phyloP scores from a whole-genome alignment of 352 stramenopile genomes.

The Thalassiosira ordinaria region DNA sequence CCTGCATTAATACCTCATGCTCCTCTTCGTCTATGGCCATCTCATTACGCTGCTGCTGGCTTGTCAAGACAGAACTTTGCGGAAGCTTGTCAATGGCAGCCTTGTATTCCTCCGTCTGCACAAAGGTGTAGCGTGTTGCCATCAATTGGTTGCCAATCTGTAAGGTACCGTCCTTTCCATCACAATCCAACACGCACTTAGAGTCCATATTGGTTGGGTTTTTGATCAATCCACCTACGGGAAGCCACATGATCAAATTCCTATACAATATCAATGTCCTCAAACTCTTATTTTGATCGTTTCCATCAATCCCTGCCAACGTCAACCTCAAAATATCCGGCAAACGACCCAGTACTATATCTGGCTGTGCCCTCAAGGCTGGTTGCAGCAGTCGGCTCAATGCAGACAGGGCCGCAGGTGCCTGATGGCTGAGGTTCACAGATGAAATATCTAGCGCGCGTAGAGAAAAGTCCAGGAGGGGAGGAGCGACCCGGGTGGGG shows the following conservation, averaged over 20 bases:
- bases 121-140: conserved; percentile 43
- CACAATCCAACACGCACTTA: conserved; percentile 19
- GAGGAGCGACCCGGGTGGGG: conserved; percentile 60
- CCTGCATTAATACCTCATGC: conserved; percentile 57
- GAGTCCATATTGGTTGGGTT: conserved; percentile 8
- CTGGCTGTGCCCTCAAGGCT: conserved; percentile 57
- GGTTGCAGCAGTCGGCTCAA: conserved; percentile 72
- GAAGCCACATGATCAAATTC: conserved; percentile 84
- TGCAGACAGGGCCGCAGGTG: conserved; percentile 74
- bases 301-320: conserved; percentile 86
- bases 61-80: conserved; percentile 67
- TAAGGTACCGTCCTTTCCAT: conserved; percentile 47
- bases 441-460: conserved; percentile 78
- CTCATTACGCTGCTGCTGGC: conserved; percentile 23
- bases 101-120: conserved; percentile 60
- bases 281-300: conserved; percentile 86
- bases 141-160: conserved; percentile 60
- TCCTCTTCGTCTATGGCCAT: conserved; percentile 31
- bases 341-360: conserved; percentile 71
- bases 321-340: conserved; percentile 81
- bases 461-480: conserved; percentile 83
- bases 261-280: conserved; percentile 84
- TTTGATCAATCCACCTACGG: conserved; percentile 58
- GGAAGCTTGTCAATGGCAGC: conserved; percentile 64
- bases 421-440: conserved; percentile 81